A percentile compares a stretch with the other conserved stretches of the same genome.
Conservation (phyloP, 768 basidiomycete genomes). For the Steccherinum ochraceum region DNA sequence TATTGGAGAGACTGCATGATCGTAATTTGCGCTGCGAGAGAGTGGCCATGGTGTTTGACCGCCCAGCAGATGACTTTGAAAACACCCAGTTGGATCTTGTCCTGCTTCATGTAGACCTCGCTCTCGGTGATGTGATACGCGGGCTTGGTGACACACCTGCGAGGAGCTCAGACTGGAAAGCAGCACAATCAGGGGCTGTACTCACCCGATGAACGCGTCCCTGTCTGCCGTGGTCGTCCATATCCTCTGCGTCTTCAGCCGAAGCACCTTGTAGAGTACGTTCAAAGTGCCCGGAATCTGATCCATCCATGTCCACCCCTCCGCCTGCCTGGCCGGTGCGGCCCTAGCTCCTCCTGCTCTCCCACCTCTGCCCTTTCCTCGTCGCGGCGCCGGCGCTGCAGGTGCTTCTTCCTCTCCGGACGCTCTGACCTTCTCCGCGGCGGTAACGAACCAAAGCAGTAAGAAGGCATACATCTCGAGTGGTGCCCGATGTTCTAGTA, state of each 20-base stretch:
- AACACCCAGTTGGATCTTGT: constrained; percentile 63
- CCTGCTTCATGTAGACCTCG: constrained; percentile 82
- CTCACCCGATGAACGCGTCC: constrained; percentile 81
- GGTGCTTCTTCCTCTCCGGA: constrained; percentile 36
- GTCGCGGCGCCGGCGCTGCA: constrained; percentile 35
- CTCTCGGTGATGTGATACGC: constrained; percentile 83
- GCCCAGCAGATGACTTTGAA: constrained; percentile 89
- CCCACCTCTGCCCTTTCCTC: constrained; percentile 53
- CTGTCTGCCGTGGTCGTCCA: constrained; percentile 87
- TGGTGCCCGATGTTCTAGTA: constrained; percentile 58
- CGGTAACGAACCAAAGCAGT: constrained; percentile 83
- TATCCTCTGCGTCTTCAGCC: constrained; percentile 65
- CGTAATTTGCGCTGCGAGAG: constrained; percentile 76
- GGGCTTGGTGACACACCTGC: constrained; percentile 83
- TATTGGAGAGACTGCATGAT: constrained; percentile 92
- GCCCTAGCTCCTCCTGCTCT: constrained; percentile 44
- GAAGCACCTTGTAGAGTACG: constrained; percentile 67
- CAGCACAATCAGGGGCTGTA: constrained; percentile 10
- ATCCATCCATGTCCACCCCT: constrained; percentile 68
- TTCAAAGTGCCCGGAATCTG: constrained; percentile 67
- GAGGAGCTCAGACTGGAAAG: not conserved
- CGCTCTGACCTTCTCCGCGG: constrained; percentile 71
- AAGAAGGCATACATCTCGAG: constrained; percentile 93
- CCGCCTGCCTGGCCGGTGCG: constrained; percentile 29
- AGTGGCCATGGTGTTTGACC: constrained; percentile 86